A percentile compares a stretch with the other conserved stretches of the same genome.
Evolutionary conservation across 2,329 filamentous ascomycete species (phyloP).

Genomic region (Fusarium austroafricanum): DNA sequence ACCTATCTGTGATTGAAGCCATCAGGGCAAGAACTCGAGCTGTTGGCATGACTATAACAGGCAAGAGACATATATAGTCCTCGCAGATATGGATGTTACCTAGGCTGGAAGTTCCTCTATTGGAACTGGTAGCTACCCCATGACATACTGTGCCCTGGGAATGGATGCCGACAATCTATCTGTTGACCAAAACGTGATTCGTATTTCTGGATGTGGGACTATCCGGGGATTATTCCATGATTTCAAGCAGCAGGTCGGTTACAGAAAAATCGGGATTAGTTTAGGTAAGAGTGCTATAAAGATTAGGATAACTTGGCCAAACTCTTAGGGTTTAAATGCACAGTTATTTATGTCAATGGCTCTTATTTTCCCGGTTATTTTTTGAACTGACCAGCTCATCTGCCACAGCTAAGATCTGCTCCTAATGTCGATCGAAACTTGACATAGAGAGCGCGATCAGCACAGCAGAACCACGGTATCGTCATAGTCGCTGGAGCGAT

Average conservation of each 20-base stretch:
- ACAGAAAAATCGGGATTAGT: no score
- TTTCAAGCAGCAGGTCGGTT: background rate
- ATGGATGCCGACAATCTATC: background rate
- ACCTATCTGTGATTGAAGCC: background rate
- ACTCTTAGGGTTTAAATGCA: no score
- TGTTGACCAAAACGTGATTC: background rate
- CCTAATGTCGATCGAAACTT: constrained; percentile 19
- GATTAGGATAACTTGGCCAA: no score
- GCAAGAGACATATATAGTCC: no score
- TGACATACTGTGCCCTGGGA: background rate
- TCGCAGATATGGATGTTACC: no score
- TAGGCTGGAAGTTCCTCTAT: no score
- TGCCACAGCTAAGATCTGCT: background rate
- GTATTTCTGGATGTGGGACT: background rate
- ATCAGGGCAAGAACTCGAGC: background rate
- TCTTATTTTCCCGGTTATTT: no score
- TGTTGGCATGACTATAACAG: background rate
- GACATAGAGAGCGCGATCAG: constrained; percentile 21
- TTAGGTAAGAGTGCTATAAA: no score
- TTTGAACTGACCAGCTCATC: background rate
- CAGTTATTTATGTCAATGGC: no score
- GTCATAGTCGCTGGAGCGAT: constrained; percentile 17
- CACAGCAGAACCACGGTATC: constrained; percentile 4
- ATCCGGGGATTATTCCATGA: background rate
- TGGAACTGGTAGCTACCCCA: background rate